A percentile compares a stretch with the other conserved stretches of the same genome.
Evolutionary conservation across 2,329 filamentous ascomycete species (phyloP).

Genomic region (Ustilaginoidea virens): DNA sequence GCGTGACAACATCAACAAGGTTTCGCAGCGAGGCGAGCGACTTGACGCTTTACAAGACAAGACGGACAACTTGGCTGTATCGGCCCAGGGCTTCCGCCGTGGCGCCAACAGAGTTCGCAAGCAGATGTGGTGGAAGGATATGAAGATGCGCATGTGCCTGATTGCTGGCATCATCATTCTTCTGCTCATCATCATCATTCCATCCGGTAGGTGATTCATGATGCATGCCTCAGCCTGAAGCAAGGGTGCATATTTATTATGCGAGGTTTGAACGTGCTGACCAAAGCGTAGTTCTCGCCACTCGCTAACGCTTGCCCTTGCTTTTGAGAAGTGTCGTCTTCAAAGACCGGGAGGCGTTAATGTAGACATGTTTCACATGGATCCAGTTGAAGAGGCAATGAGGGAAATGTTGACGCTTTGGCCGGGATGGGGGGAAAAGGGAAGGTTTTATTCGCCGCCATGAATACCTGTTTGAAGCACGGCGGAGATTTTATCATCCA

Average conservation of each 20-base stretch:
- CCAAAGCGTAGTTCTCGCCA: slow-evolving; percentile 25
- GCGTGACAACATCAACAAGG: slow-evolving; percentile 95
- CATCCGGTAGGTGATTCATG: slow-evolving; percentile 61
- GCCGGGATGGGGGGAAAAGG: too few species aligned
- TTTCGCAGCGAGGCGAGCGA: slow-evolving; percentile 80
- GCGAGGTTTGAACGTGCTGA: not conserved
- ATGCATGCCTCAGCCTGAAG: too few species aligned
- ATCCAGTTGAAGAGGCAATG: too few species aligned
- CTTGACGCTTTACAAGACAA: slow-evolving; percentile 84
- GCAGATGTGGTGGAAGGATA: slow-evolving; percentile 99
- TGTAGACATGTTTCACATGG: too few species aligned
- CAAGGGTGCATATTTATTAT: too few species aligned
- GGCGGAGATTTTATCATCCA: not conserved
- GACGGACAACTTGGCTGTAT: slow-evolving; percentile 84
- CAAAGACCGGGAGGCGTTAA: too few species aligned
- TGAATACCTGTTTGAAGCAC: not conserved
- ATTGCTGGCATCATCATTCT: slow-evolving; percentile 83
- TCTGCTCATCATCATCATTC: slow-evolving; percentile 86
- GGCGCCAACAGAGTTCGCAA: slow-evolving; percentile 93
- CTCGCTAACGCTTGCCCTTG: slow-evolving; percentile 17
- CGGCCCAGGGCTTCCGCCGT: slow-evolving; percentile 87
- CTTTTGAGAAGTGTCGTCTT: too few species aligned
- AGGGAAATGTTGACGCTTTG: too few species aligned
- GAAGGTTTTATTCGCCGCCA: too few species aligned
- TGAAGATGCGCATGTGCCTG: slow-evolving; percentile 99